phyloP scores from a whole-genome alignment of 2,329 filamentous ascomycete genomes.

The Talaromyces pinophilus region DNA sequence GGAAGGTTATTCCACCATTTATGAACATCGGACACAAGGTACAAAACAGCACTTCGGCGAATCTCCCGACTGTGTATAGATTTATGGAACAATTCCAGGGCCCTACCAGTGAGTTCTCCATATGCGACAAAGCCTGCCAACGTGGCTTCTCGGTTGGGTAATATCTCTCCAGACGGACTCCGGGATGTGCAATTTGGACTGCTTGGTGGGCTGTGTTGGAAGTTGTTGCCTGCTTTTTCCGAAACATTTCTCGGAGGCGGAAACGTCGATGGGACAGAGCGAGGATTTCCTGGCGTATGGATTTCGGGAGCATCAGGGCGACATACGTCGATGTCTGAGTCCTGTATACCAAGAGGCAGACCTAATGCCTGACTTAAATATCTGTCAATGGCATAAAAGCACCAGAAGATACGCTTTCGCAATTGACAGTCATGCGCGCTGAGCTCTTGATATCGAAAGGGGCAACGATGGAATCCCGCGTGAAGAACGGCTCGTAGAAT shows the following conservation, averaged over 20 bases:
- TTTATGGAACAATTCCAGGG: constrained; percentile 46
- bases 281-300: constrained; percentile 32
- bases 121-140: constrained; percentile 45
- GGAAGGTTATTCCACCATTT: constrained; percentile 49
- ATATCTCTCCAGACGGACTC: background rate
- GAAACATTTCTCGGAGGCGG: background rate
- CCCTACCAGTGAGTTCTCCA: constrained; percentile 42
- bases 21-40: constrained; percentile 44
- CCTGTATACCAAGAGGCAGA: constrained; percentile 44
- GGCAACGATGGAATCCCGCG: constrained; percentile 55
- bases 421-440: constrained; percentile 44
- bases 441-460: constrained; percentile 52
- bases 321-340: constrained; percentile 49
- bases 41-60: constrained; percentile 40
- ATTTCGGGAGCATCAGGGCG: constrained; percentile 49
- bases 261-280: constrained; percentile 11
- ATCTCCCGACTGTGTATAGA: constrained; percentile 45
- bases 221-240: background rate
- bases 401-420: constrained; percentile 47
- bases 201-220: background rate
- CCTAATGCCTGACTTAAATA: constrained; percentile 45
- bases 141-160: constrained; percentile 33
- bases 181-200: background rate
- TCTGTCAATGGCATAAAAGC: constrained; percentile 45
- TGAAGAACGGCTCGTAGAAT: constrained; percentile 52